Evolutionary conservation across 1,284 basidiomycete species (phyloP).

Genomic region (Blastosporella zonata): DNA sequence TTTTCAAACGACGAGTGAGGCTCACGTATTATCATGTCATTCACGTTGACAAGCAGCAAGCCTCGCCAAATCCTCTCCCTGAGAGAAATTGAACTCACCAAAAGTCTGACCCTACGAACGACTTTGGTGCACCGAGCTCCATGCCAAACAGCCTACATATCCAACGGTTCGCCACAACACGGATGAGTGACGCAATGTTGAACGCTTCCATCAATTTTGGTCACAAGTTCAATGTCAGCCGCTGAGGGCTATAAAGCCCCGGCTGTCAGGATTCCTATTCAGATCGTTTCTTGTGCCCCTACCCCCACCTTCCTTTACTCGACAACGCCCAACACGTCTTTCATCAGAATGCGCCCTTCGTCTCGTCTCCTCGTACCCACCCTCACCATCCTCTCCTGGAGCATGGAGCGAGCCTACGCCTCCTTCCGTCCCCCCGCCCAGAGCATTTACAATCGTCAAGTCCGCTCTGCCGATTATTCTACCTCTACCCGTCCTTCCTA

Average conservation of each 20-base stretch:
- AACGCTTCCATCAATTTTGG: background rate
- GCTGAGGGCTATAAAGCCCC: conserved; percentile 1
- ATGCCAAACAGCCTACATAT: too few relatives aligned
- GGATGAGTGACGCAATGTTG: background rate
- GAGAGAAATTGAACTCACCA: too few relatives aligned
- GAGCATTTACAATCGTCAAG: conserved; percentile 1
- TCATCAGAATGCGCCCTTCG: conserved; percentile 8
- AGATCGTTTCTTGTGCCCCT: background rate
- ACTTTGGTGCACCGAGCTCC: too few relatives aligned
- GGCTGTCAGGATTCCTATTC: background rate
- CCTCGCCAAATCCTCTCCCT: too few relatives aligned
- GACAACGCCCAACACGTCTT: conserved; percentile 1
- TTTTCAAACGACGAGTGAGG: too few relatives aligned
- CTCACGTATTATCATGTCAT: too few relatives aligned
- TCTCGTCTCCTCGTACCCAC: conserved; percentile 7
- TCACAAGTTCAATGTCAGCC: conserved; percentile 5
- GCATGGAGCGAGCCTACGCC: conserved; percentile 4
- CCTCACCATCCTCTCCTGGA: conserved; percentile 9
- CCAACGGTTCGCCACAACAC: background rate
- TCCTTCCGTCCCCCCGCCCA: background rate
- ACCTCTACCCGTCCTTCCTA: background rate
- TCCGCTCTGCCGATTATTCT: conserved; percentile 11
- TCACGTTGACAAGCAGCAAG: too few relatives aligned
- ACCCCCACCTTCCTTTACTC: background rate
- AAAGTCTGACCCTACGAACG: too few relatives aligned